These are phyloP conservation scores for Orbilia javanica DNA, from an alignment of 2,329 filamentous ascomycete species.

Conservation along the genomic window DNA sequence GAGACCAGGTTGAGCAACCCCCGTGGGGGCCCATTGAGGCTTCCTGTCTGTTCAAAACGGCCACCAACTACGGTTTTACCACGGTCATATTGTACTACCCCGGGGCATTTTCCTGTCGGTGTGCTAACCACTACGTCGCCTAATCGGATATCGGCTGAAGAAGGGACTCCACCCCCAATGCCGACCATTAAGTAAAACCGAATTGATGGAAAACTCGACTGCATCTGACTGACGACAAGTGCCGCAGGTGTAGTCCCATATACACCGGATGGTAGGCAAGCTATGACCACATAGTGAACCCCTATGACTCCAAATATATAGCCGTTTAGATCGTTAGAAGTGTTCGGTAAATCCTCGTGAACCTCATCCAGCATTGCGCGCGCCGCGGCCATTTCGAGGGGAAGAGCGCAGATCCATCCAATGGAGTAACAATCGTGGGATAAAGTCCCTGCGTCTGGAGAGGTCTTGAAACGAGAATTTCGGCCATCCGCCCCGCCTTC, in stretches of 20 bases:
- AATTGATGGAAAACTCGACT: conserved; percentile 26
- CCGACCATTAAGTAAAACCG: conserved; percentile 38
- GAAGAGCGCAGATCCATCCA: conserved; percentile 40
- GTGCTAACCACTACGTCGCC: conserved; percentile 43
- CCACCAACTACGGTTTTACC: conserved; percentile 22
- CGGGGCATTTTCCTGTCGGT: conserved; percentile 15
- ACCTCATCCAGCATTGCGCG: conserved; percentile 25
- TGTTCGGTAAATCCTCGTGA: conserved; percentile 17
- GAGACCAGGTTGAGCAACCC: conserved; percentile 14
- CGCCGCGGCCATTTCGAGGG: conserved; percentile 30
- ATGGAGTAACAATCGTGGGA: conserved; percentile 24
- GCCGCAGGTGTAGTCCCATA: conserved; percentile 17
- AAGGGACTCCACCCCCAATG: conserved; percentile 34
- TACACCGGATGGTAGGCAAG: conserved; percentile 4
- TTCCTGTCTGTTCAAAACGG: neutral
- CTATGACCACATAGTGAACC: conserved; percentile 32
- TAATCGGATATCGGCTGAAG: conserved; percentile 26
- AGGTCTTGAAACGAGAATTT: neutral
- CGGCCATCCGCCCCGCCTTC: neutral
- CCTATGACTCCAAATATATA: conserved; percentile 28
- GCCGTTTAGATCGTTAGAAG: conserved; percentile 12
- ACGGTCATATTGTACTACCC: conserved; percentile 36
- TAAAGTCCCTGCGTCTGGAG: neutral
- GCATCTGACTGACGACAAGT: conserved; percentile 22
- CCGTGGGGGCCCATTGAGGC: conserved; percentile 16